Base-by-base conservation (phyloP, 1,139 yeast genomes). In the Hyphopichia khmerensis region DNA sequence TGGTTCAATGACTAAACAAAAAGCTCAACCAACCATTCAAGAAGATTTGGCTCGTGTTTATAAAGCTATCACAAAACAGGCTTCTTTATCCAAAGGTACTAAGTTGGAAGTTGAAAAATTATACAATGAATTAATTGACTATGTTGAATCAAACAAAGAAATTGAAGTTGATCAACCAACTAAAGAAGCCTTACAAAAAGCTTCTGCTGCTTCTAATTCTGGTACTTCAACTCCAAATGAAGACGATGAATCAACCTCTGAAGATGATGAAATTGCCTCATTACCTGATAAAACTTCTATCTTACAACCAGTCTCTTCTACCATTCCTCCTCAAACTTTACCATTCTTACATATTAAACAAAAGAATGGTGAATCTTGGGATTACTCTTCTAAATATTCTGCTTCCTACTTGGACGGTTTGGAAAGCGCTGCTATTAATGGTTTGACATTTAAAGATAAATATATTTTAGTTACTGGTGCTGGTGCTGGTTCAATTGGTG, bases 401-500 rank as follows among this genome's bases (percentile, higher is more conserved):
- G 77, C 93, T 29, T 59, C 74, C 37, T 93, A 86, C 70, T 80
- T 93, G 65, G 93, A 90, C 62, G 95, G 95, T 44, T 82, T 93
- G 62, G 98, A 93, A 70, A 77, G 79, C 50, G 96, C 95, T 62
- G 97, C 99, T 38, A 80, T 89, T 50, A 85, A 90, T 55, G 99
- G 99, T 72, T 79, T 90, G 48, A 79, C 96, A 33, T 93, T 84
- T 77, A 84, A 86, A 65, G 88, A 83, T 67, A 93, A 90, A 70
- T 83, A 84, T 53, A 96, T 91, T 42, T 80, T 93, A 60, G 78
- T 93, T 55, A 93, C 99, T 42, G 99, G 99, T 75, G 98, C 98
- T 41, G 99, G 99, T 76, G 93, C 89, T 42, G 99, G 98, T 40
- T 93, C 99, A 41, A 93, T 93, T 65, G 99, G 98, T 71, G 97